Conservation (phyloP, 352 stramenopile species). For the Phytophthora boehmeriae region DNA sequence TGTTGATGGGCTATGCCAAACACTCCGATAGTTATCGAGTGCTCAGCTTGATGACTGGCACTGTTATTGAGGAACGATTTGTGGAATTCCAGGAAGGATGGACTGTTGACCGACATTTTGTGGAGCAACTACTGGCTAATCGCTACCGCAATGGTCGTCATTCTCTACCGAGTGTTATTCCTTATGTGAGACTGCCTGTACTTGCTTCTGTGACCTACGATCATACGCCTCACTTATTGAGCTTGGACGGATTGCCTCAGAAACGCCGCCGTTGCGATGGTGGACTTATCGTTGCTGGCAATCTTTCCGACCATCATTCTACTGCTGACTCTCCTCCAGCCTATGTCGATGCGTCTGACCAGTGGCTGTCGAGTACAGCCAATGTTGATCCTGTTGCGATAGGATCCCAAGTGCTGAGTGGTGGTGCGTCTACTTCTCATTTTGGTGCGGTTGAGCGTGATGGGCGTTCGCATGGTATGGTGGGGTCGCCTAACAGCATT, state of each 20-base stretch:
- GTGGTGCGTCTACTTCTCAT: conserved; percentile 2
- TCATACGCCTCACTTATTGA: not conserved
- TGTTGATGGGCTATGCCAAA: conserved; percentile 10
- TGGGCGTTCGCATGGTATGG: not conserved
- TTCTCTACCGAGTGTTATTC: not conserved
- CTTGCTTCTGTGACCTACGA: not conserved
- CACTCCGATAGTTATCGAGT: conserved; percentile 7
- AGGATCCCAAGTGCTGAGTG: no score
- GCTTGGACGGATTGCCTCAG: conserved; percentile 1
- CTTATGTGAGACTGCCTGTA: conserved; percentile 1
- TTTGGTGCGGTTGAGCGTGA: not conserved
- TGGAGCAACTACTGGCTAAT: conserved; percentile 6
- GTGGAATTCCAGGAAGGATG: conserved; percentile 5
- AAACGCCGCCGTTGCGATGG: conserved; percentile 19
- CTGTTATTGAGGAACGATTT: conserved; percentile 8
- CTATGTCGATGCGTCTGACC: not conserved
- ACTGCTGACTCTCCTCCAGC: conserved; percentile 5
- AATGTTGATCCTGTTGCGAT: conserved; percentile 8
- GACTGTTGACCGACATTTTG: conserved; percentile 5
- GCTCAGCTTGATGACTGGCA: conserved; percentile 1
- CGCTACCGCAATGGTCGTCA: conserved; percentile 3
- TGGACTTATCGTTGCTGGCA: no score
- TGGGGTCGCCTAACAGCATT: not conserved
- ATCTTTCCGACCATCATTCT: no score
- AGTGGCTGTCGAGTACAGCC: not conserved